A percentile compares a stretch with the other conserved stretches of the same genome.
Evolutionary conservation across 345 rosid genomes (phyloP).

Genomic region (Erysimum cheiranthoides): DNA sequence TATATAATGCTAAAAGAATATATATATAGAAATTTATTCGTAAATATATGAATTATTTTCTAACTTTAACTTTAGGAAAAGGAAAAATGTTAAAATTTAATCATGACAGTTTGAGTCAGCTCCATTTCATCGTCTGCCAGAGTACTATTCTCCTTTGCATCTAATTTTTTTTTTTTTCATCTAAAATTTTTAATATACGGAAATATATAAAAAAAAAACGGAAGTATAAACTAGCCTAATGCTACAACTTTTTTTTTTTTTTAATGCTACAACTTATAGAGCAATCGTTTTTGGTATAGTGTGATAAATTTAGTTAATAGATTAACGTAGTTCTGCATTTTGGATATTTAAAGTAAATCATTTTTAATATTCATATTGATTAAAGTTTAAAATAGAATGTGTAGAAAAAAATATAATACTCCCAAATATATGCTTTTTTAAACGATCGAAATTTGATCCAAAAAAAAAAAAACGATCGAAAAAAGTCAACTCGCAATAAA

Average conservation of each 20-base stretch:
- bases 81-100: constrained; percentile 2
- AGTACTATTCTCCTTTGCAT: constrained; percentile 13
- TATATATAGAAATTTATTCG: constrained; percentile 8
- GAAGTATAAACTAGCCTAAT: too few relatives aligned
- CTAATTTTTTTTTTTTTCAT: constrained; percentile 8
- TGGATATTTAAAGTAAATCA: background rate
- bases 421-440: background rate
- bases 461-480: too few relatives aligned
- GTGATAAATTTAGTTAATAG: background rate
- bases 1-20: constrained; percentile 21
- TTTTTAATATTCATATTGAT: too few relatives aligned
- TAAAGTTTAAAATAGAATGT: too few relatives aligned
- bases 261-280: background rate
- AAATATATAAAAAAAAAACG: too few relatives aligned
- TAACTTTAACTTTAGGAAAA: constrained; percentile 31
- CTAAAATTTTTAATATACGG: background rate
- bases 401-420: too few relatives aligned
- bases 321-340: background rate
- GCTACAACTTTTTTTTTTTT: too few relatives aligned
- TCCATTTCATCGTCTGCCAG: constrained; percentile 13
- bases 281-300: background rate
- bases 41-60: constrained; percentile 8
- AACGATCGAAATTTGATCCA: too few relatives aligned
- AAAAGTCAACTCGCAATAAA: constrained; percentile 20
- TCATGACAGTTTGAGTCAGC: constrained; percentile 13